Base-by-base conservation (phyloP, 1,284 basidiomycete genomes). In the Xanthoconium separans region DNA sequence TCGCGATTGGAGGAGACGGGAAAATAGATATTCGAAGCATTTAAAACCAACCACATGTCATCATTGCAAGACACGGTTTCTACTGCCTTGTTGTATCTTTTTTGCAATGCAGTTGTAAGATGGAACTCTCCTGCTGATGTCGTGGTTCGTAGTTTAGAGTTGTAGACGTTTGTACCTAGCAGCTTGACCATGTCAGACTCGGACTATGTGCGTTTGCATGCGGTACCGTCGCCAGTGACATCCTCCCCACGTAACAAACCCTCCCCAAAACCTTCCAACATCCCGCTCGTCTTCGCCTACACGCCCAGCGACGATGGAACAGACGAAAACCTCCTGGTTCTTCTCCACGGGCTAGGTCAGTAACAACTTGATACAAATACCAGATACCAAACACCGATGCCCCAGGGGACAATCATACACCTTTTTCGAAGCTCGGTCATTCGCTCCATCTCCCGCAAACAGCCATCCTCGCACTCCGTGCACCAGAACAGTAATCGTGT, bases 331-430 rank as follows among this genome's bases (percentile, higher is more conserved):
- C 70, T 96, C 27, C 71, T 97, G 31, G 80, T 97, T 55, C 77
- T 97, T 49, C 77, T 96, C 18, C 94, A 97, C 60, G 94, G 94
- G 0, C 79, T 96, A 31, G 93, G 93, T 91, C 61, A 58, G 82
- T 57, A 34, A 20, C 29, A 44, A 27, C 39, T 9, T 15, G 4
- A 39, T 16, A 16, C n/a, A 20, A 11, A n/a, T 9, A 24, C 3
- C 24, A 24, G 6, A 3, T 6, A 24, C 8, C 4, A 18, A 44
- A 42, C 24, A 45, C 33, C 46, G 27, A 31, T 47, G 4, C 37
- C 18, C 41, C 53, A 94, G 93, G 94, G 22, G 94, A 96, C 70
- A 92, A 86, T 0, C 86, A 92, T 59, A 55, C 73, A 2, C 86
- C 91, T 0, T 96, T 96, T 65, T 77, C 79, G 42, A 82, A 83